phyloP scores from a whole-genome alignment of 768 basidiomycete genomes.

The Hydnomerulius pinastri region DNA sequence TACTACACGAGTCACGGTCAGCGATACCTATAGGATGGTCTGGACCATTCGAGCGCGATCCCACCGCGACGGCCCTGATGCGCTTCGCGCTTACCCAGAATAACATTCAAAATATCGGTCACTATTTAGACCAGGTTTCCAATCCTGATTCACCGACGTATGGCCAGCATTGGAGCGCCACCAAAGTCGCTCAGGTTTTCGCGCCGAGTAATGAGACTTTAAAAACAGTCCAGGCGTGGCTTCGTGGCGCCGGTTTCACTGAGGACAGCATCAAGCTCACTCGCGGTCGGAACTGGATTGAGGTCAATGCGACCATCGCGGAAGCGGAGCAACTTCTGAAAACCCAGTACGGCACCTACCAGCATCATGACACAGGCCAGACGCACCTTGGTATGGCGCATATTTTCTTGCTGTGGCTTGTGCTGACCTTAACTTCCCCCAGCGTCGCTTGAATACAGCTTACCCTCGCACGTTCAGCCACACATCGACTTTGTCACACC shows the following conservation, averaged over 20 bases:
- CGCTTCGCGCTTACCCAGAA: constrained; percentile 41
- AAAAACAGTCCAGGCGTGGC: constrained; percentile 36
- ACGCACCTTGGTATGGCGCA: constrained; percentile 32
- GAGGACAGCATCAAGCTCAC: constrained; percentile 28
- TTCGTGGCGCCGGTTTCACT: constrained; percentile 31
- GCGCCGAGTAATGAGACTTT: constrained; percentile 37
- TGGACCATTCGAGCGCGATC: constrained; percentile 23
- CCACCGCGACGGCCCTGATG: constrained; percentile 33
- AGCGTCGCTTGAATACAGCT: constrained; percentile 36
- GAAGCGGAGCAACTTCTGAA: constrained; percentile 42
- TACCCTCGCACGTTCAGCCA: constrained; percentile 32
- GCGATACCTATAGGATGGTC: constrained; percentile 37
- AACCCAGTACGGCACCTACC: constrained; percentile 39
- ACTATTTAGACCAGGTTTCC: constrained; percentile 37
- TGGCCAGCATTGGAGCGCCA: constrained; percentile 40
- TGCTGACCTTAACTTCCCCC: background rate
- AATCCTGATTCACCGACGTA: constrained; percentile 40
- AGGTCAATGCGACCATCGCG: constrained; percentile 34
- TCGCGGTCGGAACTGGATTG: constrained; percentile 34
- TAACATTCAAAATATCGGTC: constrained; percentile 37
- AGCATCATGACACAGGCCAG: constrained; percentile 28
- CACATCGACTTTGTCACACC: constrained; percentile 42
- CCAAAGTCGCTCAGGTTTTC: constrained; percentile 36
- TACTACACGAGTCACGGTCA: constrained; percentile 40
- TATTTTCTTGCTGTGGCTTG: background rate